Evolutionary conservation across 2,329 filamentous ascomycete species (phyloP).

Genomic region (Fusarium compactum): DNA sequence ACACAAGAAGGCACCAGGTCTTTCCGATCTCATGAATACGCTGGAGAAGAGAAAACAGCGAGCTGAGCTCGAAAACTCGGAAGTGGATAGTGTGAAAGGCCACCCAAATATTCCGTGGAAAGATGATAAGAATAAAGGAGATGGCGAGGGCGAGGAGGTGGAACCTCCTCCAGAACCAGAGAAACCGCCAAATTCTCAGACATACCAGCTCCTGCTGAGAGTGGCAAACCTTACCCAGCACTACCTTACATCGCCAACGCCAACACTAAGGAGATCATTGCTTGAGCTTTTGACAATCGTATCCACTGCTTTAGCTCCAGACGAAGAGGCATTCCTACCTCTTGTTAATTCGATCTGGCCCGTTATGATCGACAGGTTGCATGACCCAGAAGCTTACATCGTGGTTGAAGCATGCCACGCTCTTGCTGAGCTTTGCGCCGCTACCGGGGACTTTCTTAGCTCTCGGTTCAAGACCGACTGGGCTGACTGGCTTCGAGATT

Average conservation of each 20-base stretch:
- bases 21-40: conserved; percentile 65
- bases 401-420: conserved; percentile 77
- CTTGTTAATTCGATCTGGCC: conserved; percentile 94
- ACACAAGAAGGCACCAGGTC: conserved; percentile 48
- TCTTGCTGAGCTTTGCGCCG: conserved; percentile 74
- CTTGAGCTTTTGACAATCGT: conserved; percentile 81
- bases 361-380: conserved; percentile 75
- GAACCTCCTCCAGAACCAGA: conserved; percentile 57
- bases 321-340: conserved; percentile 88
- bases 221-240: conserved; percentile 89
- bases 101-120: conserved; percentile 55
- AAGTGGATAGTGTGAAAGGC: conserved; percentile 45
- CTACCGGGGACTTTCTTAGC: conserved; percentile 84
- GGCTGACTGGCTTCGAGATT: conserved; percentile 65
- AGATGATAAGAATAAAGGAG: conserved; percentile 52
- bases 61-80: conserved; percentile 51
- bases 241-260: conserved; percentile 87
- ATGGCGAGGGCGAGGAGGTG: conserved; percentile 52
- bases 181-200: conserved; percentile 77
- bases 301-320: conserved; percentile 75
- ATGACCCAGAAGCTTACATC: conserved; percentile 76
- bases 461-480: conserved; percentile 81
- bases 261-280: conserved; percentile 81
- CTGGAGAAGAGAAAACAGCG: conserved; percentile 66
- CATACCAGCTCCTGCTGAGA: conserved; percentile 82